phyloP scores from a whole-genome alignment of 1,139 yeast genomes.

The Sugiyamaella novakii region DNA sequence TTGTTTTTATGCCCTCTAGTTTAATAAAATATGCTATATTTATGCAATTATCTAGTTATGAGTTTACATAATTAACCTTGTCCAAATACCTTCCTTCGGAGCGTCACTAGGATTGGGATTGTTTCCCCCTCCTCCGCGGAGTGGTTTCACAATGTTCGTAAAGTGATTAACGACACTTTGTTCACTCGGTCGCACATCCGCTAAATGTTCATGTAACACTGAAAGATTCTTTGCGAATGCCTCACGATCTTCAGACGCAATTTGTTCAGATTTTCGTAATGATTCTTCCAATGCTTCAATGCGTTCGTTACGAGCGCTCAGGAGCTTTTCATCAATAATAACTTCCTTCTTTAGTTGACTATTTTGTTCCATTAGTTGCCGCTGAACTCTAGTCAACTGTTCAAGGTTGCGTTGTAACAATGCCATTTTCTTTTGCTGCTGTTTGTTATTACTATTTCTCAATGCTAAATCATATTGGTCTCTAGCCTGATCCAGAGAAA shows the following conservation, averaged over 20 bases:
- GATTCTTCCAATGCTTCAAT: constrained; percentile 57
- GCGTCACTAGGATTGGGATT: background rate
- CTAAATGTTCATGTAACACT: constrained; percentile 49
- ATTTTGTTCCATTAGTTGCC: constrained; percentile 53
- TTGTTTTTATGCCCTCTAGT: too few relatives aligned
- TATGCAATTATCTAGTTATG: constrained; percentile 13
- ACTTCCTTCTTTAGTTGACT: constrained; percentile 49
- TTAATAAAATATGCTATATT: constrained; percentile 5
- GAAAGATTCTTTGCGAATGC: constrained; percentile 56
- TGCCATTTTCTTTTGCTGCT: constrained; percentile 44
- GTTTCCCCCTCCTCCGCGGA: constrained; percentile 53
- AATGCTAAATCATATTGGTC: constrained; percentile 42
- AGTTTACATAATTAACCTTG: constrained; percentile 23
- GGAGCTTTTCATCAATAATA: constrained; percentile 58
- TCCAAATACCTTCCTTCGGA: constrained; percentile 23
- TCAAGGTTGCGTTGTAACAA: constrained; percentile 51
- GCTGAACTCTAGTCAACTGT: constrained; percentile 47
- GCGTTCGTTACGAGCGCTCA: constrained; percentile 61
- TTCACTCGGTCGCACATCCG: constrained; percentile 27
- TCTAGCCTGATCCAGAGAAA: constrained; percentile 45
- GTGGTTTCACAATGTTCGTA: constrained; percentile 61
- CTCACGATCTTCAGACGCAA: constrained; percentile 54
- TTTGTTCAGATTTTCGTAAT: constrained; percentile 54
- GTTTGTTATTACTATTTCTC: constrained; percentile 36
- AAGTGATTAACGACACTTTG: constrained; percentile 20